Conservation (phyloP, 75 land plant species). For the Larix kaempferi region DNA sequence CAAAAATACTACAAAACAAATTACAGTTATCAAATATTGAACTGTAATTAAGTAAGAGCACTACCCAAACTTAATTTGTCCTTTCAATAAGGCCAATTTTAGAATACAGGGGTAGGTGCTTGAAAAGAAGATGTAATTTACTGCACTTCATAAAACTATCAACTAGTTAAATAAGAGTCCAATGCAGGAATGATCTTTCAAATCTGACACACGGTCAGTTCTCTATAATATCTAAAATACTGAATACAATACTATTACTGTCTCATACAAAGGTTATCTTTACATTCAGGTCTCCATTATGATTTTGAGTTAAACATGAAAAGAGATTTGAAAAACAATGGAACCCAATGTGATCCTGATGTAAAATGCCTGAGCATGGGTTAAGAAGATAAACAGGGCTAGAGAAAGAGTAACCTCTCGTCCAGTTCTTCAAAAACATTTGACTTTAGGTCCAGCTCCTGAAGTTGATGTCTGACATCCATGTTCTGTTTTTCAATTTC, state of each 20-base stretch:
- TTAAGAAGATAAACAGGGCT: background rate
- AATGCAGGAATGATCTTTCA: too few relatives aligned
- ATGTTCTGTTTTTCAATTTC: constrained; percentile 73
- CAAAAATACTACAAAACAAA: background rate
- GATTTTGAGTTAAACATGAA: too few relatives aligned
- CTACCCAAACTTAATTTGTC: background rate
- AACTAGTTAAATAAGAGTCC: too few relatives aligned
- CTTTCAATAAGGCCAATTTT: background rate
- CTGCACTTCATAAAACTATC: too few relatives aligned
- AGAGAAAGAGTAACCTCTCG: constrained; percentile 63
- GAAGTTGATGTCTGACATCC: constrained; percentile 63
- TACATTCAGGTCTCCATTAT: background rate
- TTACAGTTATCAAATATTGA: background rate
- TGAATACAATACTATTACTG: background rate
- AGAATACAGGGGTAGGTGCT: background rate
- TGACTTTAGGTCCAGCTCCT: constrained; percentile 76
- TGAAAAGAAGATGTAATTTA: background rate
- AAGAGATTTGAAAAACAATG: background rate
- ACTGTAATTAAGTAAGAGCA: background rate
- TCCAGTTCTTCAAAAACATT: constrained; percentile 78
- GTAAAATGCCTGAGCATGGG: background rate
- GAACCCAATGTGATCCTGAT: background rate
- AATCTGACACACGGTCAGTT: too few relatives aligned
- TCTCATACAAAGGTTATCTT: background rate
- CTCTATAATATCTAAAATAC: background rate